A percentile compares a stretch with the other conserved stretches of the same genome.
These are phyloP conservation scores for Pleurotus giganteus DNA, from an alignment of 768 basidiomycete species.

Conservation along the genomic window DNA sequence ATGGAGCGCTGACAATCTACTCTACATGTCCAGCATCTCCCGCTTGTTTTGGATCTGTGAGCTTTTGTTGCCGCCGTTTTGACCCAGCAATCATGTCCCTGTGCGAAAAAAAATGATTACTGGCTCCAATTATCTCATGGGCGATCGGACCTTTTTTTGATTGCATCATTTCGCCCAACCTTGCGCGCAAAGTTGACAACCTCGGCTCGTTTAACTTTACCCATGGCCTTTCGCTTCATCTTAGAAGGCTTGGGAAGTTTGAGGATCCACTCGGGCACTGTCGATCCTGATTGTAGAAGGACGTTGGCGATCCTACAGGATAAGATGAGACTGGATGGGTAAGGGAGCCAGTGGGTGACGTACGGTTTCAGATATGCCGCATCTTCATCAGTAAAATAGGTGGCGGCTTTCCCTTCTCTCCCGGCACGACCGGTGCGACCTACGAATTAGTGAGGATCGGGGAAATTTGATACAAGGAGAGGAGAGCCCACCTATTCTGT, in stretches of 20 bases:
- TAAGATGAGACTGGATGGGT: constrained; percentile 7
- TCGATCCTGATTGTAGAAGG: constrained; percentile 87
- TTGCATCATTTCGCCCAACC: constrained; percentile 66
- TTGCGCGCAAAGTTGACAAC: constrained; percentile 67
- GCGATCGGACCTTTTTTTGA: constrained; percentile 62
- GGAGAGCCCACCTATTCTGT: constrained; percentile 74
- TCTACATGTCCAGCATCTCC: neutral
- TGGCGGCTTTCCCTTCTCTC: constrained; percentile 87
- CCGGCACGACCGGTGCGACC: constrained; percentile 96
- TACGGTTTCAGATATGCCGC: constrained; percentile 88
- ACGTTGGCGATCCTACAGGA: constrained; percentile 85
- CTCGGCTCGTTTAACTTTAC: constrained; percentile 78
- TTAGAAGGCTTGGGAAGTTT: constrained; percentile 92
- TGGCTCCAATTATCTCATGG: constrained; percentile 5
- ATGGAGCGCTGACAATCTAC: too few species aligned
- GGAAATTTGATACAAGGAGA: neutral
- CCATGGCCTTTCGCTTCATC: constrained; percentile 82
- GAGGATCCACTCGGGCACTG: constrained; percentile 93
- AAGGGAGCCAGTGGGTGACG: constrained; percentile 2
- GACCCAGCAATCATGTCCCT: constrained; percentile 82
- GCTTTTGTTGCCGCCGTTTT: constrained; percentile 57
- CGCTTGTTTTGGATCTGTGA: neutral
- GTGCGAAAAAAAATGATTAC: constrained; percentile 4
- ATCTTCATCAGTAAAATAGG: constrained; percentile 95
- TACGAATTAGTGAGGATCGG: constrained; percentile 23